Conservation (phyloP, 75 land plant genomes). For the Picea sitchensis region DNA sequence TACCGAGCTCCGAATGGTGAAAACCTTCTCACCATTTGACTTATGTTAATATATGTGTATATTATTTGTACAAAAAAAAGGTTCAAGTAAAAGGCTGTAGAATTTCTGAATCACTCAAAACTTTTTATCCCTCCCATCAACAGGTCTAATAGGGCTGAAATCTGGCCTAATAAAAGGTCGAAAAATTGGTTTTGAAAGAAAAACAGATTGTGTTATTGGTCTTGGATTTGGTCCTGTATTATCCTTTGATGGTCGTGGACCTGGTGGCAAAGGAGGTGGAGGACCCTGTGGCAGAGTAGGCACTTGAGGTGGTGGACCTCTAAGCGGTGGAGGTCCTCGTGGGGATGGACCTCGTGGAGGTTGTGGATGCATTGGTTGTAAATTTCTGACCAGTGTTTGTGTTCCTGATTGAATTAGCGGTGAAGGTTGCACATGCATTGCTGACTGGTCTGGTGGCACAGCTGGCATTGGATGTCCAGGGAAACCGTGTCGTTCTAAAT, state of each 20-base stretch:
- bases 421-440: background rate
- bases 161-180: constrained; percentile 6
- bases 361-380: constrained; percentile 3
- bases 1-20: too few relatives aligned
- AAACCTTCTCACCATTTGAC: background rate
- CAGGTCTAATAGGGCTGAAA: constrained; percentile 10
- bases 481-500: background rate
- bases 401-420: background rate
- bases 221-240: constrained; percentile 5
- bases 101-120: background rate
- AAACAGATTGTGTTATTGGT: background rate
- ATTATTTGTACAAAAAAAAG: constrained; percentile 6
- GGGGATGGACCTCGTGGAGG: background rate
- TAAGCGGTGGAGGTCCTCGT: too few relatives aligned
- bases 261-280: background rate
- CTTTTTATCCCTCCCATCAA: background rate
- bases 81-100: background rate
- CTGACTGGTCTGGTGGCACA: background rate
- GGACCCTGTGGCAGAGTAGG: background rate
- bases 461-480: background rate
- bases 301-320: background rate
- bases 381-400: background rate
- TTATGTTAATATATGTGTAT: background rate
- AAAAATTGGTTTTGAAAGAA: background rate
- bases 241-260: background rate